phyloP scores from a whole-genome alignment of 768 basidiomycete genomes.

The Holtermanniella nyarrowii region DNA sequence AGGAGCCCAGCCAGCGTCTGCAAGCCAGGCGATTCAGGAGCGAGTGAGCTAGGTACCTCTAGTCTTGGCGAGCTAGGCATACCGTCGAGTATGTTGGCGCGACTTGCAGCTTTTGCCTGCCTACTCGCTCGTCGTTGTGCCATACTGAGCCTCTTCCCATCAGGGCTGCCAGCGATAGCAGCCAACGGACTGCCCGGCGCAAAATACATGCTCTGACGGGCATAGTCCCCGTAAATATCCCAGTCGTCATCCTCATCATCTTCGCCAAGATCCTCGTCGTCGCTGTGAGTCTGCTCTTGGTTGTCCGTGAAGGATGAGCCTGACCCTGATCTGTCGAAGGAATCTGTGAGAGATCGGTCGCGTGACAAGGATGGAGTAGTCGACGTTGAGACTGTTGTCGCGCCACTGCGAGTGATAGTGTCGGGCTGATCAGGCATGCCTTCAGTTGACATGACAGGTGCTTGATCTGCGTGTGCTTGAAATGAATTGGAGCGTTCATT shows the following conservation, averaged over 20 bases:
- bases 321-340: conserved; percentile 7
- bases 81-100: background rate
- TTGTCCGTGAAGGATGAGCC: conserved; percentile 1
- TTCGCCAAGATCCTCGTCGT: background rate
- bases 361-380: too few relatives aligned
- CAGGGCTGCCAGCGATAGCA: conserved; percentile 5
- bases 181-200: conserved; percentile 4
- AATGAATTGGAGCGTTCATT: too few relatives aligned
- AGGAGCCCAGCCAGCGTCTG: too few relatives aligned
- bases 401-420: too few relatives aligned
- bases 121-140: conserved; percentile 6
- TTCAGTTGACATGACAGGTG: too few relatives aligned
- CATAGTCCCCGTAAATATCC: conserved; percentile 37
- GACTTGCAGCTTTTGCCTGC: conserved; percentile 4
- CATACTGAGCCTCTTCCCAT: background rate
- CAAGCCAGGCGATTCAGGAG: too few relatives aligned
- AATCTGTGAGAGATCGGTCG: conserved; percentile 3
- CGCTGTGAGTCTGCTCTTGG: background rate
- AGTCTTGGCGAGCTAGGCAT: background rate
- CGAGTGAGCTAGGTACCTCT: too few relatives aligned
- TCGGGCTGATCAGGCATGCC: background rate
- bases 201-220: conserved; percentile 30
- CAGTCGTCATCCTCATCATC: conserved; percentile 16
- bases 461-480: background rate
- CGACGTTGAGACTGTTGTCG: too few relatives aligned